Evolutionary conservation across 148 eudicot genomes (phyloP), one percentile per base, ranked within the genome.

Genomic region (Nepenthes gracilis): DNA sequence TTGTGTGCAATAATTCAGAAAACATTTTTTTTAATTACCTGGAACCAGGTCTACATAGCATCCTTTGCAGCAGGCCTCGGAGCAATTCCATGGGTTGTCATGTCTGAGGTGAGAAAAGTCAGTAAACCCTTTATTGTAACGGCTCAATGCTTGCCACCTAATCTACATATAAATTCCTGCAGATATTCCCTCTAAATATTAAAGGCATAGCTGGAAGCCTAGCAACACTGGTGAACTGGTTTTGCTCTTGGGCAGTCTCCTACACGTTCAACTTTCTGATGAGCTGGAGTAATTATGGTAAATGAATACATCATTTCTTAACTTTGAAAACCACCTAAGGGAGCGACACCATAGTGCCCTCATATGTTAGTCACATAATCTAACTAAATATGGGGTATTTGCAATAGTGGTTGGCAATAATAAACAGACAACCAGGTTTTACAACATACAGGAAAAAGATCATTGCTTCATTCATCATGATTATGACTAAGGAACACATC

Each of bases 1-100:
- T 9, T 55, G 36, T 32, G 58, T 33, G 58, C 38, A 38, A 2
- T 35, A 12, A 23, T 13, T 7, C 35, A n/a, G n/a, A 61, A 12
- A 36, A 6, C 11, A 54, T 35, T 50, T 6, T 40, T 60, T 33
- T 67, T 14, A 7, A 9, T n/a, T 48, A 33, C 47, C 9, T 34
- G 43, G 40, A 36, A 35, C 54, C 64, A 91, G 98, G 82, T 85
- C 35, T 92, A 85, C 70, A 84, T 85, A 77, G 81, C 83, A 50
- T 66, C 90, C 43, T 91, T 91, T 64, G 83, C 97, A 63, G 74
- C 55, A 36, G 97, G 97, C 62, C 83, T 91, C 93, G 97, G 96
- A 72, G 90, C 93, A 58, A 78, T 91, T 62, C 97, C 96, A 36
- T 87, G 97, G 96, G 93, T 88, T 33, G 74, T 91, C 35, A 87